Conservation (phyloP, 177 flowering plant species). For the Telopea speciosissima region DNA sequence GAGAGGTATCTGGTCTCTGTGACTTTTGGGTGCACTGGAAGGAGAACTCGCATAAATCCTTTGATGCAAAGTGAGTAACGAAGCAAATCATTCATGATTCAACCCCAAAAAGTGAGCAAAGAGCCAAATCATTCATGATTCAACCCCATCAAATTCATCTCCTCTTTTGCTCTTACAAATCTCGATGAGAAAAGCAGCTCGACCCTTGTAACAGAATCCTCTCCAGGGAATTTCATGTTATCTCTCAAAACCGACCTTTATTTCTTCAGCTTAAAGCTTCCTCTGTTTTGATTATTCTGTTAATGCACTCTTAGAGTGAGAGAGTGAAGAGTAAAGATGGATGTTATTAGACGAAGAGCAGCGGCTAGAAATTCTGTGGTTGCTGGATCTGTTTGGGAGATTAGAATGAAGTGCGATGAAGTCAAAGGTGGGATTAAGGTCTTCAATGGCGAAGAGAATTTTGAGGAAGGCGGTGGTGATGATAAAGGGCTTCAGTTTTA, state of each 20-base stretch:
- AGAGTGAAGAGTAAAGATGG: conserved; percentile 24
- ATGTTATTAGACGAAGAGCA: conserved; percentile 30
- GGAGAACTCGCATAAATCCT: too few relatives aligned
- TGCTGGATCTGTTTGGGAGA: conserved; percentile 86
- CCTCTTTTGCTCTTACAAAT: not conserved
- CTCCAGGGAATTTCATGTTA: conserved; percentile 19
- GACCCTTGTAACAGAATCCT: conserved; percentile 8
- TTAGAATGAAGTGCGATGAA: conserved; percentile 63
- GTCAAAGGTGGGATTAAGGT: conserved; percentile 69
- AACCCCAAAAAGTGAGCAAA: too few relatives aligned
- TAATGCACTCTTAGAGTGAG: conserved; percentile 10
- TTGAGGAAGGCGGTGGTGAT: conserved; percentile 11
- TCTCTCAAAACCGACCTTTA: conserved; percentile 11
- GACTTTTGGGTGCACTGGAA: too few relatives aligned
- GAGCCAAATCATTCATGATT: too few relatives aligned
- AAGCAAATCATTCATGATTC: too few relatives aligned
- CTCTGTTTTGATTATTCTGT: conserved; percentile 1
- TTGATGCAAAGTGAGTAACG: too few relatives aligned
- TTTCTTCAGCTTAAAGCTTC: conserved; percentile 39
- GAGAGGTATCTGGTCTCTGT: too few relatives aligned
- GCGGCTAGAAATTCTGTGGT: conserved; percentile 27
- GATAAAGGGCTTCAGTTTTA: not conserved
- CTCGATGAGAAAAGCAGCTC: not conserved
- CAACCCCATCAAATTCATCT: too few relatives aligned
- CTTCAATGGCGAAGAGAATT: conserved; percentile 43